Evolutionary conservation across 1,284 basidiomycete genomes (phyloP).

Genomic region (Puccinia novopanici): DNA sequence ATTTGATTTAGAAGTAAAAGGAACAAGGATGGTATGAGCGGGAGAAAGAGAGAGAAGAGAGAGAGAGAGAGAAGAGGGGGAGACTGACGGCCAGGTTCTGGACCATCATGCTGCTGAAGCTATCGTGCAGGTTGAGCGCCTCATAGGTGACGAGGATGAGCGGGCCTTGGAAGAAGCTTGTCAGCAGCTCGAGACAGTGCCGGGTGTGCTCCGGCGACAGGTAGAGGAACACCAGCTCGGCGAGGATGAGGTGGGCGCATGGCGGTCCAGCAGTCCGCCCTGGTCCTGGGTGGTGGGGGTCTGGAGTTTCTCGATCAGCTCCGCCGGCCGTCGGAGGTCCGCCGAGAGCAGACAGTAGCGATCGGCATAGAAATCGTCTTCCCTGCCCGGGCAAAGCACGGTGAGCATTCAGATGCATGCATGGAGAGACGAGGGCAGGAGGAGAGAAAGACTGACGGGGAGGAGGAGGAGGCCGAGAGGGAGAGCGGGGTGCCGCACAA

Average conservation of each 20-base stretch:
- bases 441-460: not conserved
- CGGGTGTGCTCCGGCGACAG: constrained; percentile 69
- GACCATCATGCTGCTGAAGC: constrained; percentile 84
- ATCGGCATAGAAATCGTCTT: constrained; percentile 7
- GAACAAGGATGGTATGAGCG: no score
- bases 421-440: not conserved
- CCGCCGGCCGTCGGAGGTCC: constrained; percentile 14
- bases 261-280: not conserved
- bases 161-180: constrained; percentile 63
- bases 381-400: no score
- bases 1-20: no score
- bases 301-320: not conserved
- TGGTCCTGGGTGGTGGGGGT: not conserved
- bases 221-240: constrained; percentile 91
- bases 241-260: constrained; percentile 66
- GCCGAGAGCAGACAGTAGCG: constrained; percentile 21
- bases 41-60: constrained; percentile 66
- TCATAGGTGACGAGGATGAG: constrained; percentile 71
- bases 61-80: constrained; percentile 64
- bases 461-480: not conserved
- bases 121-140: constrained; percentile 80
- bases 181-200: constrained; percentile 74
- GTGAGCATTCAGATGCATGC: not conserved
- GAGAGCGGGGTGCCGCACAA: not conserved
- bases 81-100: constrained; percentile 72